Conservation (phyloP, 345 rosid species). For the Rhizophora apiculata region DNA sequence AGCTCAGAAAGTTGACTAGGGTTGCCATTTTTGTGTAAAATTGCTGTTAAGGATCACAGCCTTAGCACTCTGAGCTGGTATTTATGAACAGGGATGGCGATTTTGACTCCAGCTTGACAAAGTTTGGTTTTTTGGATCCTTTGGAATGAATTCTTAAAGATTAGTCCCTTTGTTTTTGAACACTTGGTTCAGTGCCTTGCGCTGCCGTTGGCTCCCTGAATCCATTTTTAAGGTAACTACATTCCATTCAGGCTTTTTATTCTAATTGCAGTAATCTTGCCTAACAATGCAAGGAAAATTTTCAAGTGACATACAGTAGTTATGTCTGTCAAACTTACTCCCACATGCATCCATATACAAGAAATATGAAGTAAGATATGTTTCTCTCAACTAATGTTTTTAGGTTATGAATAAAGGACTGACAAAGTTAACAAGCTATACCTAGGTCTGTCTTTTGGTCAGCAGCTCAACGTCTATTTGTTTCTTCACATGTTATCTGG, state of each 20-base stretch:
- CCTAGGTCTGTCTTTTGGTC: too few species aligned
- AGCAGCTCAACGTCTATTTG: too few species aligned
- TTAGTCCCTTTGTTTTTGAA: conserved; percentile 23
- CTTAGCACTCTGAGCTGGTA: conserved; percentile 3
- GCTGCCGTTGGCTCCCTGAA: conserved; percentile 21
- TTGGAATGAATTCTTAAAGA: conserved; percentile 14
- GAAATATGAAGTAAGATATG: not conserved
- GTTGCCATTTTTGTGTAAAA: not conserved
- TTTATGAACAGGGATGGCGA: not conserved
- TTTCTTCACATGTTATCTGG: too few species aligned
- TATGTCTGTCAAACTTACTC: not conserved
- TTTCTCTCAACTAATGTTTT: not conserved
- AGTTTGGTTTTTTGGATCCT: not conserved
- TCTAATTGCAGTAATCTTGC: conserved; percentile 7
- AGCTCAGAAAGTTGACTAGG: conserved; percentile 22
- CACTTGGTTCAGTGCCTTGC: conserved; percentile 21
- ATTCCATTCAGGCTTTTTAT: conserved; percentile 2
- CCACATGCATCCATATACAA: not conserved
- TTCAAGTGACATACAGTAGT: not conserved
- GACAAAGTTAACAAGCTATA: too few species aligned
- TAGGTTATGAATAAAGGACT: too few species aligned
- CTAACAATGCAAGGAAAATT: conserved; percentile 10
- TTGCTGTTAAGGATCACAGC: conserved; percentile 6
- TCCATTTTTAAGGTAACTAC: conserved; percentile 35
- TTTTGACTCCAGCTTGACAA: not conserved